Percentiles rank a stretch among this genome's conserved stretches.
Conservation (phyloP, 2,329 filamentous ascomycete species). For the Colletotrichum cuscutae region DNA sequence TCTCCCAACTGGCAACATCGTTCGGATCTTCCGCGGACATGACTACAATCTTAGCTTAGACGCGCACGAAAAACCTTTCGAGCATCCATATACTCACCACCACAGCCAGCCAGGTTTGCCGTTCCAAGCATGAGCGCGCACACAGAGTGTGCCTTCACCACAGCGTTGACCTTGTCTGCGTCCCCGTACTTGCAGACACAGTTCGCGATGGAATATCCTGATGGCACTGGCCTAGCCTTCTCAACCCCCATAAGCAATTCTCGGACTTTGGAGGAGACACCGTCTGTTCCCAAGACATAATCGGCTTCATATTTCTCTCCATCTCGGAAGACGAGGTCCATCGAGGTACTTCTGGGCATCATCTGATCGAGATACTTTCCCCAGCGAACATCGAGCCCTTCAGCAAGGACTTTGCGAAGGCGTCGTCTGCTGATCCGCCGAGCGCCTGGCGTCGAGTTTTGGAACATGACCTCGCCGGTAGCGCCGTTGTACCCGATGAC, state of each 20-base stretch:
- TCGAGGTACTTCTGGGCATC: conserved; percentile 1
- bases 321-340: conserved; percentile 42
- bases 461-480: conserved; percentile 49
- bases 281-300: conserved; percentile 47
- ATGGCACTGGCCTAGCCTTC: conserved; percentile 36
- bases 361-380: conserved; percentile 36
- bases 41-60: conserved; percentile 31
- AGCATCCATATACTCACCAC: conserved; percentile 39
- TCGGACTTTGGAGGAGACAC: conserved; percentile 43
- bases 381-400: conserved; percentile 47
- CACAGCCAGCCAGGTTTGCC: conserved; percentile 41
- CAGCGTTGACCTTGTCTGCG: conserved; percentile 39
- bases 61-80: not conserved
- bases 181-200: conserved; percentile 41
- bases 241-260: conserved; percentile 42
- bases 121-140: conserved; percentile 43
- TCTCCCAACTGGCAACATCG: conserved; percentile 44
- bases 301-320: conserved; percentile 38
- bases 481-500: conserved; percentile 46
- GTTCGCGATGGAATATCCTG: conserved; percentile 45
- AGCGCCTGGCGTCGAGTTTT: conserved; percentile 44
- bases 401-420: conserved; percentile 45
- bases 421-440: conserved; percentile 47
- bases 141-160: conserved; percentile 44
- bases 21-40: conserved; percentile 39